A percentile compares a stretch with the other conserved stretches of the same genome.
Evolutionary conservation across 2,329 filamentous ascomycete species (phyloP).

Genomic region (Scedosporium minutisporum): DNA sequence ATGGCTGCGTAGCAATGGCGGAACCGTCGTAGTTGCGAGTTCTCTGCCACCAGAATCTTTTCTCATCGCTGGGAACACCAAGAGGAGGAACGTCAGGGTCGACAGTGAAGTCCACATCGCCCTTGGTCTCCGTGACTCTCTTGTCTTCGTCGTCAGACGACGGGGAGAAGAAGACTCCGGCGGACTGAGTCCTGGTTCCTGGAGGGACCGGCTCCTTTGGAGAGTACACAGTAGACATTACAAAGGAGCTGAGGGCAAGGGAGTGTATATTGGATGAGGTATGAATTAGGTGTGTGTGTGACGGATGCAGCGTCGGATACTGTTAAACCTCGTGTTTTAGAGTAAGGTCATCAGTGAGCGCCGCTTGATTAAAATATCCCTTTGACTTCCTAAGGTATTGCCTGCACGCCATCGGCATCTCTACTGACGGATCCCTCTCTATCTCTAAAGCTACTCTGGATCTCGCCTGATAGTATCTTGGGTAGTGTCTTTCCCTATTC

Average conservation of each 20-base stretch:
- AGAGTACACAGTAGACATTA: neutral
- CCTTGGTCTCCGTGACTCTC: neutral
- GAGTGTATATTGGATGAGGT: neutral
- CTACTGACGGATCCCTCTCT: neutral
- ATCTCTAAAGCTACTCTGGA: neutral
- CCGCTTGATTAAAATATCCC: neutral
- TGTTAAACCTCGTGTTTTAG: neutral
- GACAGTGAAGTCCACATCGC: neutral
- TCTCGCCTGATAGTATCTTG: neutral
- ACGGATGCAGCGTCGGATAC: neutral
- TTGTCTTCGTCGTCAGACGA: neutral
- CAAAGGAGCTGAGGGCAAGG: too few relatives aligned
- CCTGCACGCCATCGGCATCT: neutral
- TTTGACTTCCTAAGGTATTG: neutral
- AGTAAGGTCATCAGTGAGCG: neutral
- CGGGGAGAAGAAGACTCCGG: neutral
- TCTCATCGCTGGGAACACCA: conserved; percentile 17
- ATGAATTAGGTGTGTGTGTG: neutral
- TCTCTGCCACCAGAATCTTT: conserved; percentile 24
- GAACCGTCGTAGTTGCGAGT: conserved; percentile 11
- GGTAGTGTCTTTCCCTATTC: neutral
- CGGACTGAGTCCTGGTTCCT: neutral
- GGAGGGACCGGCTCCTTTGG: neutral
- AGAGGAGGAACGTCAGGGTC: conserved; percentile 15
- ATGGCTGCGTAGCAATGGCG: conserved; percentile 26